Evolutionary conservation across 1,139 yeast species (phyloP).

Genomic region (Debaryomycetaceae sp.): DNA sequence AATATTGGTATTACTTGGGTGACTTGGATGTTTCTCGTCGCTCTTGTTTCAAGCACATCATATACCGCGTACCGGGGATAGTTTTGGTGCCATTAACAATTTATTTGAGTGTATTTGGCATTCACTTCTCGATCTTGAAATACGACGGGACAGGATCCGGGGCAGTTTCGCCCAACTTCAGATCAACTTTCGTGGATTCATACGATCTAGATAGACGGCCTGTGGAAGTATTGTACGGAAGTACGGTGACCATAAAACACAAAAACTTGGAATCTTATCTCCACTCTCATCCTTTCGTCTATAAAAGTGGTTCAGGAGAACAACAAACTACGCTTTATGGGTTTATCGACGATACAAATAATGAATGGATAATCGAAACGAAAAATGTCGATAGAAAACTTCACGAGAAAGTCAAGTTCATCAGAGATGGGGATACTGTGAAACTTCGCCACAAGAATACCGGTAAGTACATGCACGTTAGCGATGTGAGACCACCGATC

Average conservation of each 20-base stretch:
- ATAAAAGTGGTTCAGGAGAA: constrained; percentile 52
- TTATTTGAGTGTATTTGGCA: constrained; percentile 44
- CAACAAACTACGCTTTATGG: constrained; percentile 70
- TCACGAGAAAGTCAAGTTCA: constrained; percentile 27
- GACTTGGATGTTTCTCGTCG: constrained; percentile 44
- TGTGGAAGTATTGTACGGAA: constrained; percentile 59
- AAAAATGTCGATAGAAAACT: constrained; percentile 27
- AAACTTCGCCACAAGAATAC: constrained; percentile 62
- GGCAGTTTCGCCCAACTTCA: constrained; percentile 55
- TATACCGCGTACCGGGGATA: constrained; percentile 30
- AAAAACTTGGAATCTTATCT: constrained; percentile 58
- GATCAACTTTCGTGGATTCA: constrained; percentile 45
- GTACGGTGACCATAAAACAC: constrained; percentile 66
- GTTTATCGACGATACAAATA: constrained; percentile 48
- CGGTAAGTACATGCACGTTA: constrained; percentile 56
- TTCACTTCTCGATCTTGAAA: constrained; percentile 49
- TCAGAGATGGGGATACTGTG: constrained; percentile 51
- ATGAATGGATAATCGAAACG: constrained; percentile 66
- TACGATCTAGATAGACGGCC: constrained; percentile 34
- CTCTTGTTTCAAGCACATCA: constrained; percentile 28
- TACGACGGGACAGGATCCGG: constrained; percentile 50
- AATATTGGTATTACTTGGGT: constrained; percentile 56
- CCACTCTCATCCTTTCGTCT: constrained; percentile 59
- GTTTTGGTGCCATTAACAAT: constrained; percentile 47
- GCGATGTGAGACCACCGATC: constrained; percentile 65